phyloP scores from a whole-genome alignment of 2,329 filamentous ascomycete genomes.

The Madurella mycetomatis region DNA sequence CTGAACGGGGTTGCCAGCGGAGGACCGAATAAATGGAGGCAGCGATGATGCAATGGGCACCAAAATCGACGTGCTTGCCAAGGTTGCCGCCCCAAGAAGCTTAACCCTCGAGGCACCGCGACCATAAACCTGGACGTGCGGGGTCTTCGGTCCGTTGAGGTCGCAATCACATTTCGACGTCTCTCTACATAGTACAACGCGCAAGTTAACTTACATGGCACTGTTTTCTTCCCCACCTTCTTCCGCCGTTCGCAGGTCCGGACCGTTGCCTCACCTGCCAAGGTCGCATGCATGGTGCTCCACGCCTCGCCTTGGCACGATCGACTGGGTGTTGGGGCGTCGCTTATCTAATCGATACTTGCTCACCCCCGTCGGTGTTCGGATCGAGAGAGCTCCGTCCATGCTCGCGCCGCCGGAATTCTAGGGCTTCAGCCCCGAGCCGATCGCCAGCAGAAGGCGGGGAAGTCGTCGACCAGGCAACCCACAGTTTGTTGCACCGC shows the following conservation, averaged over 20 bases:
- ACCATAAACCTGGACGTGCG: no score
- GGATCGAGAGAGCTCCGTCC: background rate
- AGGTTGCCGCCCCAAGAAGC: constrained; percentile 9
- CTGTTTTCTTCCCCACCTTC: no score
- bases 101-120: constrained; percentile 5
- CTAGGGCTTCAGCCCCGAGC: no score
- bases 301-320: constrained; percentile 11
- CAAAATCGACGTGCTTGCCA: constrained; percentile 19
- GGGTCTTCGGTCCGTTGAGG: no score
- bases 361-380: background rate
- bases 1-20: background rate
- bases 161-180: no score
- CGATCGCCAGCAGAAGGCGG: no score
- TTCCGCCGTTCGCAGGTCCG: no score
- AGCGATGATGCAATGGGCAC: constrained; percentile 22
- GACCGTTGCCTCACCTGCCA: background rate
- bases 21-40: constrained; percentile 8
- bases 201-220: no score
- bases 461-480: no score
- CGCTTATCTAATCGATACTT: constrained; percentile 7
- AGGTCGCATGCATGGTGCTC: constrained; percentile 9
- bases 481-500: no score
- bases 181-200: no score
- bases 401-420: no score
- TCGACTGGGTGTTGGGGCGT: background rate